Percentiles rank a stretch among this genome's conserved stretches.
These are phyloP conservation scores for Phytopythium mirpurense DNA, from an alignment of 352 stramenopile genomes.

Conservation along the genomic window DNA sequence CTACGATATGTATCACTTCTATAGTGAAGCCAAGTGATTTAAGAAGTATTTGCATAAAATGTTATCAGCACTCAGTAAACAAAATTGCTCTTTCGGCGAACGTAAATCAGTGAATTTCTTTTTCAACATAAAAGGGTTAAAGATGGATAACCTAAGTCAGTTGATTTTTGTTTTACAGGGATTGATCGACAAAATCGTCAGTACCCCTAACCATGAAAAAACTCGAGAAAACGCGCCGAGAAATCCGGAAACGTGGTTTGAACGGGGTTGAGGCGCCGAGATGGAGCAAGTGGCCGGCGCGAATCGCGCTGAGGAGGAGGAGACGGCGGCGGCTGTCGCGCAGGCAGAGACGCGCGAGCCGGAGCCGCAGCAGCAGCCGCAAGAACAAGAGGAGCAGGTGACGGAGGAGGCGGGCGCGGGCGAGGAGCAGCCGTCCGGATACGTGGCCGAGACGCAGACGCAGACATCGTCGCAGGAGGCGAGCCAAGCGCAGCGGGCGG, in stretches of 20 bases:
- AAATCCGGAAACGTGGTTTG: constrained; percentile 2
- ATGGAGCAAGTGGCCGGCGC: neutral
- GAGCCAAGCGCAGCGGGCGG: neutral
- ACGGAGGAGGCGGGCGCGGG: neutral
- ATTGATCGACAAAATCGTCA: too few relatives aligned
- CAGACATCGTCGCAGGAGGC: constrained; percentile 1
- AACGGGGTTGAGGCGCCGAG: neutral
- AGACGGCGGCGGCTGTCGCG: neutral
- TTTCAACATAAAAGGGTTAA: too few relatives aligned
- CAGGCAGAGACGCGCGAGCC: neutral
- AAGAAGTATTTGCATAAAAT: too few relatives aligned
- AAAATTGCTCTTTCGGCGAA: too few relatives aligned
- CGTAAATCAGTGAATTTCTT: too few relatives aligned
- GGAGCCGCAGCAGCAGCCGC: neutral
- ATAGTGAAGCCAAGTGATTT: too few relatives aligned
- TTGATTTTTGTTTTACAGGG: too few relatives aligned
- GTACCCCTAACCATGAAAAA: too few relatives aligned
- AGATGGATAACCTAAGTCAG: too few relatives aligned
- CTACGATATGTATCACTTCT: too few relatives aligned
- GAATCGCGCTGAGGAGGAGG: too few relatives aligned
- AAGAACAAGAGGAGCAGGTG: neutral
- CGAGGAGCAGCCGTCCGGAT: neutral
- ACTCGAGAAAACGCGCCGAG: neutral
- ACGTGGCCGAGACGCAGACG: constrained; percentile 2
- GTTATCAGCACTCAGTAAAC: too few relatives aligned